Conservation (phyloP, 306 rosid genomes). For the Sicyos edulis region DNA sequence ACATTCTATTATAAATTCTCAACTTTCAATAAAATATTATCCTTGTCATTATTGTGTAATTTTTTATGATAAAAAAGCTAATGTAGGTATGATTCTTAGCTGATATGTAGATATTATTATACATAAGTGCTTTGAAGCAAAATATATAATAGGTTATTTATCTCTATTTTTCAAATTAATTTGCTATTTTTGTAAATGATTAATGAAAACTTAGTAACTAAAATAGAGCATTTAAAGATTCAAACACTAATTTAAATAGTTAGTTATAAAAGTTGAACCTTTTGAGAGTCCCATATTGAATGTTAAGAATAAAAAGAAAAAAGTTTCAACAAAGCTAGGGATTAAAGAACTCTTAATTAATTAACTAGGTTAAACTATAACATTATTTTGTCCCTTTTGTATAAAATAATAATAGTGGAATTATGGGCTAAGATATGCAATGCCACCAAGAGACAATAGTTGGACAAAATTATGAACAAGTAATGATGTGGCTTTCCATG, state of each 20-base stretch:
- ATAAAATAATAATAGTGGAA: constrained; percentile 16
- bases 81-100: background rate
- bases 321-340: background rate
- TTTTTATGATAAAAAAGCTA: background rate
- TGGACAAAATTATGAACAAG: constrained; percentile 12
- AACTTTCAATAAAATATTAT: background rate
- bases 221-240: too few species aligned
- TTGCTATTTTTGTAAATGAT: too few species aligned
- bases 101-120: too few species aligned
- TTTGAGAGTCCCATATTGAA: background rate
- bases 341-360: background rate
- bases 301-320: background rate
- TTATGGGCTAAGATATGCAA: constrained; percentile 15
- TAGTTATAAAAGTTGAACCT: background rate
- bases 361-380: background rate
- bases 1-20: background rate
- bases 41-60: background rate
- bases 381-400: background rate
- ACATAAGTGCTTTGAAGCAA: too few species aligned
- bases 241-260: too few species aligned
- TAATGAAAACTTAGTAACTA: too few species aligned
- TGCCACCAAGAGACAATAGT: background rate
- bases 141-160: background rate
- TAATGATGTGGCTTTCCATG: background rate
- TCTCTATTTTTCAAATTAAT: too few species aligned